Evolutionary conservation across 768 basidiomycete species (phyloP).

Genomic region (Lepiota brunneoincarnata): DNA sequence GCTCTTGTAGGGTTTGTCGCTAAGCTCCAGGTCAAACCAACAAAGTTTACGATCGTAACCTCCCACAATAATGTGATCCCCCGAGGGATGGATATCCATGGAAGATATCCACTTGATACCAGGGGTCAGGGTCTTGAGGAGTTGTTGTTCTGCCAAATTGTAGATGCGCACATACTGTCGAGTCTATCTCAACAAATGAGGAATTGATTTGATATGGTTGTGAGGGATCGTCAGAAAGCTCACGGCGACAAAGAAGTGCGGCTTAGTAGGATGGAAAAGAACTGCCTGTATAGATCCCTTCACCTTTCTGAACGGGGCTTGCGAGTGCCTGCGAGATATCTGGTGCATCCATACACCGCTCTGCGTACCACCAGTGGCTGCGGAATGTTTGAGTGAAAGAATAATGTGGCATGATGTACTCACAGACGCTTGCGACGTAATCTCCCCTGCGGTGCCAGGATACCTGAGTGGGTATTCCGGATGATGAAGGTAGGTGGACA

Average conservation of each 20-base stretch:
- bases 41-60: slow-evolving; percentile 97
- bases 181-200: slow-evolving; percentile 51
- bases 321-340: slow-evolving; percentile 88
- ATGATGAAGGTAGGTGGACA: slow-evolving; percentile 57
- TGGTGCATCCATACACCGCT: slow-evolving; percentile 96
- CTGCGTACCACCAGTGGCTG: slow-evolving; percentile 67
- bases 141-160: slow-evolving; percentile 89
- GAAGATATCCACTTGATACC: slow-evolving; percentile 97
- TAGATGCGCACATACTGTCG: slow-evolving; percentile 96
- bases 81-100: slow-evolving; percentile 94
- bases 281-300: slow-evolving; percentile 90
- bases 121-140: slow-evolving; percentile 91
- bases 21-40: slow-evolving; percentile 98
- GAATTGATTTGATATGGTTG: slow-evolving; percentile 15
- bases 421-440: slow-evolving; percentile 93
- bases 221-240: slow-evolving; percentile 27
- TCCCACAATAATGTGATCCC: slow-evolving; percentile 95
- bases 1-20: slow-evolving; percentile 95
- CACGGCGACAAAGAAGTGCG: slow-evolving; percentile 97
- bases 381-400: slow-evolving; percentile 14
- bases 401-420: slow-evolving; percentile 31
- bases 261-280: slow-evolving; percentile 91
- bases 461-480: slow-evolving; percentile 76
- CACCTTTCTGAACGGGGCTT: slow-evolving; percentile 96
- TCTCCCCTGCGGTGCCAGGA: slow-evolving; percentile 94